A percentile compares a stretch with the other conserved stretches of the same genome.
Conservation (phyloP, 768 basidiomycete species). For the Leccinum uliginosum region DNA sequence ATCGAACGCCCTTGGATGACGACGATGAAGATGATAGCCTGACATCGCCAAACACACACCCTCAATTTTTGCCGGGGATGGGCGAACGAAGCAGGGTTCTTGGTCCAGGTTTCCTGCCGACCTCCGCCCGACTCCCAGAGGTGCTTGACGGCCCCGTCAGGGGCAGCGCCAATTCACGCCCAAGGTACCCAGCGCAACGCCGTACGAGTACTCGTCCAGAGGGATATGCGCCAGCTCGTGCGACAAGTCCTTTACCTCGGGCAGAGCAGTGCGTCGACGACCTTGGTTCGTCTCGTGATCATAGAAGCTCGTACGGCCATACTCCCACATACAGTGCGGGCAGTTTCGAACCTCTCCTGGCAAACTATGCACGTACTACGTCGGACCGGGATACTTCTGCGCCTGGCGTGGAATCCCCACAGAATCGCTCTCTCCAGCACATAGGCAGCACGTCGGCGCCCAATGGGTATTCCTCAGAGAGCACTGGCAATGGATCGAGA, state of each 20-base stretch:
- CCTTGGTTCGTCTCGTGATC: slow-evolving; percentile 26
- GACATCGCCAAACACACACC: slow-evolving; percentile 14
- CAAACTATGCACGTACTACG: slow-evolving; percentile 35
- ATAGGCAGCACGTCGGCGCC: background rate
- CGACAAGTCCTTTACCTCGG: slow-evolving; percentile 44
- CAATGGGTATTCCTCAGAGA: slow-evolving; percentile 13
- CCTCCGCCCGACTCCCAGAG: slow-evolving; percentile 35
- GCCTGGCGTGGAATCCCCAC: slow-evolving; percentile 25
- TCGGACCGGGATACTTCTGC: slow-evolving; percentile 18
- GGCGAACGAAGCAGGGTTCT: slow-evolving; percentile 33
- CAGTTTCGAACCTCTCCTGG: slow-evolving; percentile 59
- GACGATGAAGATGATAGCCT: slow-evolving; percentile 46
- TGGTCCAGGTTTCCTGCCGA: slow-evolving; percentile 17
- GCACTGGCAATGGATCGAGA: slow-evolving; percentile 26
- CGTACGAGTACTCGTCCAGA: slow-evolving; percentile 13
- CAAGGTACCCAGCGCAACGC: slow-evolving; percentile 34
- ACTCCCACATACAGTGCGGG: slow-evolving; percentile 47
- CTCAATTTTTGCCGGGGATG: slow-evolving; percentile 33
- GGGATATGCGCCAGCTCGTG: slow-evolving; percentile 46
- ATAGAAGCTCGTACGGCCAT: slow-evolving; percentile 36
- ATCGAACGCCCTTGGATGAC: slow-evolving; percentile 63
- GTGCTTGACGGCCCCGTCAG: slow-evolving; percentile 17
- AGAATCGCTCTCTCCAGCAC: slow-evolving; percentile 20
- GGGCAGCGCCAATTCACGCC: slow-evolving; percentile 48
- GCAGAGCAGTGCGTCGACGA: slow-evolving; percentile 17